Base-by-base conservation (phyloP, 2,329 filamentous ascomycete genomes). In the Piedraia hortae region DNA sequence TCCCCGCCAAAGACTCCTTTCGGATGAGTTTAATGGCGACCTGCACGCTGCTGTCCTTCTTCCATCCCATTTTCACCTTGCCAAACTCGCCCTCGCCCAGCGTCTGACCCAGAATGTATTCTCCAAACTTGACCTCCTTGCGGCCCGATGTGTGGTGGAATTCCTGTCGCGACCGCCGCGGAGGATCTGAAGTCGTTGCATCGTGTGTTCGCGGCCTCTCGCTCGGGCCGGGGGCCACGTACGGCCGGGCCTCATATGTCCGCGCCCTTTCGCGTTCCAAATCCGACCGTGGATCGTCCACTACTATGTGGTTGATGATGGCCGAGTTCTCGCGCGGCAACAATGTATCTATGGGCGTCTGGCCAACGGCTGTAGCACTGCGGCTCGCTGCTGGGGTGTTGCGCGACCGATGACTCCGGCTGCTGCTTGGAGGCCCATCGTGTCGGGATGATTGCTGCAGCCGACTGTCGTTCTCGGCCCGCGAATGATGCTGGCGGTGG, bases 11-110 rank as follows among this genome's bases (percentile, higher is more conserved):
- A 10, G 63, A 74, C 41, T 97, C 85, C 34, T 82, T 67, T 38
- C 85, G 73, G 43, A 97, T 93, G 33, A 91, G 64, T 48, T 97
- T 97, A 54, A 97, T 91, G 30, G 85, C 85, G 34, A 97, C 85
- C 59, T 85, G 42, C 14, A 89, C 72, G 31, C 69, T 80, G 28
- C 78, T 80, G 46, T 89, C 80, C 43, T 77, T 73, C 47, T 91
- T 93, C 85, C 85, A 97, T 12, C 85, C 85, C 39, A 93, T 65
- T 47, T 91, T 93, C 37, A 97, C 85, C 44, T 97, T 97, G 32
- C 85, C 85, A 43, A 97, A 97, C 47, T 97, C 85, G 29, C 85
- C 85, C 51, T 97, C 85, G 21, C 85, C 85, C 21, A 97, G 69
- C 2, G 82, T 93, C 44, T 90, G 82, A 16, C 85, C 85, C 3